These are phyloP conservation scores for Rubia peregrina DNA, from an alignment of 305 asterid genomes.

Conservation along the genomic window DNA sequence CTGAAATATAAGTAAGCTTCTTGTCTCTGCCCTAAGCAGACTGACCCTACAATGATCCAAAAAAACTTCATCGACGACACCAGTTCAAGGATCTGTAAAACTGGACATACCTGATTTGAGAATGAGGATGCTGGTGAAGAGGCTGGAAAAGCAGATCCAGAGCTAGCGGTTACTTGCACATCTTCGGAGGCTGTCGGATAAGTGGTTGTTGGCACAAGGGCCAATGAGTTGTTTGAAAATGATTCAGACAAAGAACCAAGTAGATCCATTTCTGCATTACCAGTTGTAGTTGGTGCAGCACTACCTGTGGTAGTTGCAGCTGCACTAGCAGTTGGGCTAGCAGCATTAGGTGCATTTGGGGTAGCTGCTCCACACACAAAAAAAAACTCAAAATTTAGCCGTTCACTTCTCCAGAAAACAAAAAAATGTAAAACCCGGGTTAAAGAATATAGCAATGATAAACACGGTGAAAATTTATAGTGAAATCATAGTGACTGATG, in stretches of 20 bases:
- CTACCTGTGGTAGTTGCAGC: conserved; percentile 28
- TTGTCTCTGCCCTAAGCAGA: not conserved
- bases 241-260: conserved; percentile 69
- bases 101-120: conserved; percentile 50
- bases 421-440: no score
- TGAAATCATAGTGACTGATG: no score
- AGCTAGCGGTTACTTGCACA: conserved; percentile 30
- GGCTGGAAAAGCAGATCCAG: conserved; percentile 38
- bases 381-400: conserved; percentile 9
- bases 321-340: conserved; percentile 30
- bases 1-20: not conserved
- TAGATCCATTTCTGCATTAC: conserved; percentile 53
- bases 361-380: conserved; percentile 38
- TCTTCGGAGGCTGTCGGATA: conserved; percentile 38
- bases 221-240: conserved; percentile 51
- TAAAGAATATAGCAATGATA: no score
- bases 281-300: conserved; percentile 37
- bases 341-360: conserved; percentile 42
- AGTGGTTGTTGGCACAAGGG: conserved; percentile 54
- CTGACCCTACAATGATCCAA: conserved; percentile 5
- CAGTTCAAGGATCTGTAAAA: not conserved
- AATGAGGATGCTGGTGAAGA: conserved; percentile 36
- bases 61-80: not conserved
- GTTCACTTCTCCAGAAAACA: conserved; percentile 11
- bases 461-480: not conserved